Conservation (phyloP, 1,284 basidiomycete species). For the Schizophyllum commune region DNA sequence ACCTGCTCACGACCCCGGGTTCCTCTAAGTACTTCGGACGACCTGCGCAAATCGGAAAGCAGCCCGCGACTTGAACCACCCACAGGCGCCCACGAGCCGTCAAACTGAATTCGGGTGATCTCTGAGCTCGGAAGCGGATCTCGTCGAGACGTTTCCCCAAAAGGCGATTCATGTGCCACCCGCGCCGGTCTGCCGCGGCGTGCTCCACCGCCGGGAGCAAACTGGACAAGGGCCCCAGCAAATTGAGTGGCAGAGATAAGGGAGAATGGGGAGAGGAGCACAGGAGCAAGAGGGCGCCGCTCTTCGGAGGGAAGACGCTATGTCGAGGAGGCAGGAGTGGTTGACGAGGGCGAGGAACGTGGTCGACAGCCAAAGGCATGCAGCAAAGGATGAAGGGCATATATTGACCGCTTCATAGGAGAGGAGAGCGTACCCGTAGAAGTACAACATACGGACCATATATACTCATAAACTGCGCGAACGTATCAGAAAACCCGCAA, state of each 20-base stretch:
- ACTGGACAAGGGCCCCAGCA: too few species aligned
- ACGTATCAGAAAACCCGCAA: not conserved
- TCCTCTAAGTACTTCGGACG: not conserved
- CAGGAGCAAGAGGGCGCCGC: not conserved
- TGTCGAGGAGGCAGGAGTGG: not conserved
- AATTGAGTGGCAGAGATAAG: too few species aligned
- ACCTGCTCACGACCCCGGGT: too few species aligned
- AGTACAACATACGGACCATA: not conserved
- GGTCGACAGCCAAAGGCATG: not conserved
- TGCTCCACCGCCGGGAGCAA: not conserved
- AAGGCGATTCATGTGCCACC: not conserved
- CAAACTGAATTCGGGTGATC: not conserved
- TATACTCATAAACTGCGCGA: not conserved
- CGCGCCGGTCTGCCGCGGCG: too few species aligned
- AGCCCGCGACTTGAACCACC: not conserved
- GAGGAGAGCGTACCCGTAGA: not conserved
- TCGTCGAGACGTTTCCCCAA: not conserved
- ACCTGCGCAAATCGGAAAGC: too few species aligned
- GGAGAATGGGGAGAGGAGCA: not conserved
- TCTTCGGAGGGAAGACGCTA: not conserved
- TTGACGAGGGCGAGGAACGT: not conserved
- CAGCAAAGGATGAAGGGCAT: not conserved
- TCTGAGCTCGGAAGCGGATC: not conserved
- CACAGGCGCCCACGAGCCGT: not conserved
- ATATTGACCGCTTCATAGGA: not conserved